phyloP scores from a whole-genome alignment of 2,329 filamentous ascomycete genomes.

The Ascochyta koolunga region DNA sequence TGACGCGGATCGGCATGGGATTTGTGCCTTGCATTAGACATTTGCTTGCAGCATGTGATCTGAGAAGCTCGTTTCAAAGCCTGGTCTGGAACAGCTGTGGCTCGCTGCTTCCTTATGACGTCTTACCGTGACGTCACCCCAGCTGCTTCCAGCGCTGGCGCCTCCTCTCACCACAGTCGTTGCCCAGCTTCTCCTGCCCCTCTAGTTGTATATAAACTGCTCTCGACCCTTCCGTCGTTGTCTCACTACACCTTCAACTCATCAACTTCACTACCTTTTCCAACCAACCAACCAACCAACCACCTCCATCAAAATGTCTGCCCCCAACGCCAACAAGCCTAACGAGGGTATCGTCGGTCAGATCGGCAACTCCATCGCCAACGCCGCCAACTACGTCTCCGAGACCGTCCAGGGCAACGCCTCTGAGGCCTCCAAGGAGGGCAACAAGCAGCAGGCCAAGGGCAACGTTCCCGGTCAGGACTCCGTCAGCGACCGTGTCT shows the following conservation, averaged over 20 bases:
- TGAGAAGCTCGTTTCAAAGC: constrained; percentile 13
- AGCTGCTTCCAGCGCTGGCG: constrained; percentile 8
- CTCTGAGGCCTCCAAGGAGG: constrained; percentile 67
- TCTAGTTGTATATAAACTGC: constrained; percentile 24
- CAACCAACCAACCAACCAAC: constrained; percentile 20
- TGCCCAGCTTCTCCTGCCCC: constrained; percentile 9
- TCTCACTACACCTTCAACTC: constrained; percentile 25
- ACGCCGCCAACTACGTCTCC: constrained; percentile 72
- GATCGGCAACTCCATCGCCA: constrained; percentile 52
- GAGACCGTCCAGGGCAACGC: constrained; percentile 66
- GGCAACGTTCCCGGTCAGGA: constrained; percentile 62
- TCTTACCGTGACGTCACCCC: constrained; percentile 13
- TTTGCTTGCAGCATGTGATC: constrained; percentile 19
- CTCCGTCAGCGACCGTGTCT: constrained; percentile 56
- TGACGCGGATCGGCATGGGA: constrained; percentile 19
- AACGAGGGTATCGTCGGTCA: constrained; percentile 54
- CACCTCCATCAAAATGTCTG: constrained; percentile 48
- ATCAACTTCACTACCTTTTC: constrained; percentile 16
- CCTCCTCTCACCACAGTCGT: constrained; percentile 12
- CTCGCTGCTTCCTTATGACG: constrained; percentile 12
- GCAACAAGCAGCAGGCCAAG: constrained; percentile 65
- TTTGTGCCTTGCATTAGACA: constrained; percentile 19
- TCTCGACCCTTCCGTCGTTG: constrained; percentile 9
- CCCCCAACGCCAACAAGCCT: constrained; percentile 52
- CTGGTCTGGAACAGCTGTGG: constrained; percentile 16